These are phyloP conservation scores for Peziza echinospora DNA, from an alignment of 495 filamentous ascomycete species.

Conservation along the genomic window DNA sequence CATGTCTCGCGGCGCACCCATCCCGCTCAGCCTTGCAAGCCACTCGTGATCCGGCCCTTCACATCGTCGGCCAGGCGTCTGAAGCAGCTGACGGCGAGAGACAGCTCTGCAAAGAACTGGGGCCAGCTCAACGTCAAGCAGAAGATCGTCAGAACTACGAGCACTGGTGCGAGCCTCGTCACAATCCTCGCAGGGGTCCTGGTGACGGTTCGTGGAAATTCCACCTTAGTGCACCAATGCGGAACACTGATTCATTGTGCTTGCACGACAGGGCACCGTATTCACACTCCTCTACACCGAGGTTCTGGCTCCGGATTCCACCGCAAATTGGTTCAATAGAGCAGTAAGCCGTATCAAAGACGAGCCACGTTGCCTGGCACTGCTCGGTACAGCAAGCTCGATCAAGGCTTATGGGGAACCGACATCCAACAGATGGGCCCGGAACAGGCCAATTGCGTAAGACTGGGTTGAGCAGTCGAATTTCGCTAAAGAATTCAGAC, in stretches of 20 bases:
- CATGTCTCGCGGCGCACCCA: no score
- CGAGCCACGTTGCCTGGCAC: slow-evolving; percentile 42
- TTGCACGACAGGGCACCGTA: slow-evolving; percentile 40
- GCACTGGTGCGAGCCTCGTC: slow-evolving; percentile 73
- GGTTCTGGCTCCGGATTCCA: slow-evolving; percentile 67
- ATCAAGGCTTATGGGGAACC: slow-evolving; percentile 73
- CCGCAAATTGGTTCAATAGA: slow-evolving; percentile 70
- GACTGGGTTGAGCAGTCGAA: no score
- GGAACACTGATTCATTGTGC: slow-evolving; percentile 6
- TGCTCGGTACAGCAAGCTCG: slow-evolving; percentile 55
- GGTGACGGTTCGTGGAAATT: slow-evolving; percentile 37
- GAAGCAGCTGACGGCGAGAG: no score
- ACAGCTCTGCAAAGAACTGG: slow-evolving; percentile 41
- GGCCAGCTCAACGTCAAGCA: slow-evolving; percentile 46
- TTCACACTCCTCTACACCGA: slow-evolving; percentile 63
- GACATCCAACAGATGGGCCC: slow-evolving; percentile 59
- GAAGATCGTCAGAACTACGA: slow-evolving; percentile 67
- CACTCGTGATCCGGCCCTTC: no score
- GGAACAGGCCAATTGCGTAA: slow-evolving; percentile 67
- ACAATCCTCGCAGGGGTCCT: slow-evolving; percentile 53
- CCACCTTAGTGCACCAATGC: slow-evolving; percentile 3
- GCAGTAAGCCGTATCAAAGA: slow-evolving; percentile 58
- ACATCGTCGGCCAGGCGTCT: no score
- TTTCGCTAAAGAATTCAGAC: no score
- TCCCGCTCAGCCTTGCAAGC: no score